Evolutionary conservation across 495 filamentous ascomycete genomes (phyloP).

Genomic region (Aspergillus sparsus): DNA sequence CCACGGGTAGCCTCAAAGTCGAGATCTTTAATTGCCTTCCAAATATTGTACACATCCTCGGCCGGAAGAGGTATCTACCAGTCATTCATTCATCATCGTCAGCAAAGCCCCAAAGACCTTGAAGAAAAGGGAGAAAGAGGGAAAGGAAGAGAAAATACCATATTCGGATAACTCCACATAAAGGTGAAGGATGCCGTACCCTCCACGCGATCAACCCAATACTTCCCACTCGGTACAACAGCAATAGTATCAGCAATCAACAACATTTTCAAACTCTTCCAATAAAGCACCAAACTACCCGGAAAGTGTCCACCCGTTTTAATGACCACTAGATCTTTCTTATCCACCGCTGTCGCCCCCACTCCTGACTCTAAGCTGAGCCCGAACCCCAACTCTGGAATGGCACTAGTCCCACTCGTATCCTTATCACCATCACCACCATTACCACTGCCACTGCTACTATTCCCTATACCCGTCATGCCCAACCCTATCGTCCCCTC

Average conservation of each 20-base stretch:
- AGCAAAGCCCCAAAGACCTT: slow-evolving; percentile 1
- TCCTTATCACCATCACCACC: too few species aligned
- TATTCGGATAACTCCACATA: slow-evolving; percentile 80
- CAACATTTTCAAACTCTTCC: slow-evolving; percentile 49
- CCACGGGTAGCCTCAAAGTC: slow-evolving; percentile 67
- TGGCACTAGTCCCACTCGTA: too few species aligned
- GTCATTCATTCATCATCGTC: neutral
- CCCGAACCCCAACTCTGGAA: neutral
- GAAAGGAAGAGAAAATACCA: slow-evolving; percentile 42
- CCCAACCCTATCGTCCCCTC: slow-evolving; percentile 7
- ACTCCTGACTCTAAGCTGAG: neutral
- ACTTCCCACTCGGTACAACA: slow-evolving; percentile 61
- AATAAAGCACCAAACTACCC: slow-evolving; percentile 64
- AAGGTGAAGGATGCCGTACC: slow-evolving; percentile 67
- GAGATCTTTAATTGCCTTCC: slow-evolving; percentile 45
- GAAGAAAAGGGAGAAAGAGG: neutral
- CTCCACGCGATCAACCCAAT: slow-evolving; percentile 54
- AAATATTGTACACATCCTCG: slow-evolving; percentile 44
- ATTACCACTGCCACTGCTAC: neutral
- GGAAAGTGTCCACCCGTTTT: slow-evolving; percentile 77
- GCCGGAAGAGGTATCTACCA: slow-evolving; percentile 58
- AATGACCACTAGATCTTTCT: slow-evolving; percentile 58
- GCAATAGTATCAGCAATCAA: slow-evolving; percentile 73
- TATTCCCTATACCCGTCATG: neutral
- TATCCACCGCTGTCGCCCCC: slow-evolving; percentile 16